Base-by-base conservation (phyloP, 192 early-diverging fungal species). In the Rhizophagus clarus region DNA sequence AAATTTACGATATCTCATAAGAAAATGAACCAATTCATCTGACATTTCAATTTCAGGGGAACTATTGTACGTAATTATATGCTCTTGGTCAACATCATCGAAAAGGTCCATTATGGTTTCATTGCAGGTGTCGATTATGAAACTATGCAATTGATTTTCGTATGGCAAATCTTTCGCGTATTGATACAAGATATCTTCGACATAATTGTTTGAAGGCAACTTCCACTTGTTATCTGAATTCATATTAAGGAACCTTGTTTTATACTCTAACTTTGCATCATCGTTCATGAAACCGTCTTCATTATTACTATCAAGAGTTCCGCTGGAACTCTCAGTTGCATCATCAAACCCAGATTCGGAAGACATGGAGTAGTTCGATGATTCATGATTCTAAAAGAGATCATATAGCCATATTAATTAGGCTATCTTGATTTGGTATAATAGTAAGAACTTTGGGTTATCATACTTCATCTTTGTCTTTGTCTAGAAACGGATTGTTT, bases 1-100 rank as follows among this genome's bases (percentile, higher is more conserved):
- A n/a, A 77, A 28, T 77, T 77, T 49, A 42, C 76, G 76, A 63
- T 77, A 77, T 69, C 61, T 77, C 34, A 77, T 67, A 28, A 78
- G 51, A 78, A 70, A 68, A 26, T 78, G 4, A 34, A 78, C 22
- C 63, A 78, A 34, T 28, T 78, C 64, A 7, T 78, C 20, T 71
- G 31, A 22, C 49, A 78, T 0, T 40, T 78, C 62, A 6, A 22
- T 2, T 10, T 78, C 76, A 49, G 63, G 32, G 1, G 47, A 47
- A 64, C 3, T 37, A 68, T 78, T 78, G 31, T 62, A 34, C 7
- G 76, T 78, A n/a, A 68, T 78, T 34, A 78, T 78, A 20, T 78
- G 76, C 0, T 78, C 60, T 10, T 68, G 76, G 32, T 78, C 76
- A 34, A 28, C 64, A 37, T 68, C 76, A 42, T 42, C 10, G 10